Conservation (phyloP, 805 yeast species). For the Nakazawaea populi region DNA sequence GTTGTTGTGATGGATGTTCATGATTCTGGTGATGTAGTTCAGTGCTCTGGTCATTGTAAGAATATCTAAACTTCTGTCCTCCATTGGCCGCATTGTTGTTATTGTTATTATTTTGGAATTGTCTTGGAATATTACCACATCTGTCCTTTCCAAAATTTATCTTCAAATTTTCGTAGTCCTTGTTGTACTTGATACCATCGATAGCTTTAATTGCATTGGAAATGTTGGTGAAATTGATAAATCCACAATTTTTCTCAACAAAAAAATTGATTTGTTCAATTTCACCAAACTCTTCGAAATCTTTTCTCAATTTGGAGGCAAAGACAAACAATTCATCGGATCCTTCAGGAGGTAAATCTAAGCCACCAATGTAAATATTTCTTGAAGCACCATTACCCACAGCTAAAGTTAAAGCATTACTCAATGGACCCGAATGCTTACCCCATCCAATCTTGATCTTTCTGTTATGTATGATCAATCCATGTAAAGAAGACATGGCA, state of each 20-base stretch:
- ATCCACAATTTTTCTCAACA: conserved; percentile 81
- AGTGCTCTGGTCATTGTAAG: background rate
- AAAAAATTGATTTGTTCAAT: conserved; percentile 91
- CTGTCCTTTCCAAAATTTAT: conserved; percentile 92
- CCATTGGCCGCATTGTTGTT: background rate
- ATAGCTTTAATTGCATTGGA: conserved; percentile 89
- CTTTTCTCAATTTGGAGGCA: conserved; percentile 50
- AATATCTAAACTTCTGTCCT: background rate
- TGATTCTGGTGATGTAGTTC: background rate
- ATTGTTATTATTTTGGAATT: conserved; percentile 27
- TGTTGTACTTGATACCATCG: conserved; percentile 78
- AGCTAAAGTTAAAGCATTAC: conserved; percentile 81
- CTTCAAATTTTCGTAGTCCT: conserved; percentile 63
- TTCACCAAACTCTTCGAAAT: conserved; percentile 82
- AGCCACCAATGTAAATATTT: conserved; percentile 79
- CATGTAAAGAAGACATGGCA: conserved; percentile 89
- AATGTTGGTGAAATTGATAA: conserved; percentile 86
- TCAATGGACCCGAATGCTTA: conserved; percentile 88
- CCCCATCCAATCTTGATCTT: conserved; percentile 97
- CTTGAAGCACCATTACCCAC: conserved; percentile 93
- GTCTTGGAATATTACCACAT: conserved; percentile 91
- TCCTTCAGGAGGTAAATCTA: conserved; percentile 21
- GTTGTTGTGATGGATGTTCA: too few relatives aligned
- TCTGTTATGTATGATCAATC: conserved; percentile 78
- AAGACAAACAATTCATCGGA: background rate